Evolutionary conservation across 139 green algal genomes (phyloP).

Genomic region (Chlorella sorokiniana): DNA sequence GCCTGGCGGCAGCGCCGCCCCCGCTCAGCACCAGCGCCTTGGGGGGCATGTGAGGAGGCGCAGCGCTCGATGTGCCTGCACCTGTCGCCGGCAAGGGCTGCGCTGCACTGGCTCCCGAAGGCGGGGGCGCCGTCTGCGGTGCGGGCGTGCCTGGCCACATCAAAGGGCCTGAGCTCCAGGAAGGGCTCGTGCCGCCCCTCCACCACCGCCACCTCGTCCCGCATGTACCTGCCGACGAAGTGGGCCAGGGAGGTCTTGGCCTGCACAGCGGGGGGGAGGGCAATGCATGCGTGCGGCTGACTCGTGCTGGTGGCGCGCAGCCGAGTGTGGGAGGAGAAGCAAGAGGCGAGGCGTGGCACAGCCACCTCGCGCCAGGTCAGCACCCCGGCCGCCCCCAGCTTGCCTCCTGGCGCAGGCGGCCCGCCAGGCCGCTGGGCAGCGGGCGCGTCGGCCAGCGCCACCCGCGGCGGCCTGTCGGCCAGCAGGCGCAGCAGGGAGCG

Average conservation of each 20-base stretch:
- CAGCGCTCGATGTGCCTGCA: too few relatives aligned
- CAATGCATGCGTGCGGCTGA: too few relatives aligned
- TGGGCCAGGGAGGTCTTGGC: background rate
- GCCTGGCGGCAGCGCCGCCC: too few relatives aligned
- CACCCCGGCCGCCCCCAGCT: background rate
- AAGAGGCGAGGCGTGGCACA: too few relatives aligned
- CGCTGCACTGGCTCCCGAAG: too few relatives aligned
- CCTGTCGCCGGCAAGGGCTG: too few relatives aligned
- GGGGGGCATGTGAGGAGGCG: too few relatives aligned
- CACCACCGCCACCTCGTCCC: background rate
- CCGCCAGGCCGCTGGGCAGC: background rate
- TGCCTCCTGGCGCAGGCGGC: background rate
- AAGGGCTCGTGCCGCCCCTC: background rate
- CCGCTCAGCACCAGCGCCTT: too few relatives aligned
- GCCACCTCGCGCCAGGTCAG: background rate
- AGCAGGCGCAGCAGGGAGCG: constrained; percentile 16
- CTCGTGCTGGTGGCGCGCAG: too few relatives aligned
- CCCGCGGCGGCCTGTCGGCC: constrained; percentile 3
- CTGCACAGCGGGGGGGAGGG: background rate
- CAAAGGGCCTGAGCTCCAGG: constrained; percentile 25
- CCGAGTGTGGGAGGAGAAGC: too few relatives aligned
- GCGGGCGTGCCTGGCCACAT: too few relatives aligned
- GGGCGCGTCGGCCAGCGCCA: background rate
- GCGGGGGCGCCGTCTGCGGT: too few relatives aligned
- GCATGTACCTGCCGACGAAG: background rate